phyloP scores from a whole-genome alignment of 2,329 filamentous ascomycete genomes.

The Fonsecaea nubica region DNA sequence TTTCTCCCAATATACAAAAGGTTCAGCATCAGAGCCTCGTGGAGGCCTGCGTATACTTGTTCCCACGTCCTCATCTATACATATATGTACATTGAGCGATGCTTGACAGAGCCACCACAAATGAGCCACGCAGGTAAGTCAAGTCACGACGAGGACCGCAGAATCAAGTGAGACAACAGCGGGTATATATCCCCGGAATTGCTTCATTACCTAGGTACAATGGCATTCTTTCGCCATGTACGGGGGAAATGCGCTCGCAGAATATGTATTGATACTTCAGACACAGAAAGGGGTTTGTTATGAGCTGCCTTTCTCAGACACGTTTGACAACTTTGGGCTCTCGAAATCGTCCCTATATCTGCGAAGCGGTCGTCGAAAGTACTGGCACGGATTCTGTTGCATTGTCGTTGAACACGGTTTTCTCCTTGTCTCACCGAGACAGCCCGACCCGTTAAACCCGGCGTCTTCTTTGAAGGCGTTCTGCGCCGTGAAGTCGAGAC shows the following conservation, averaged over 20 bases:
- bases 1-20: not conserved
- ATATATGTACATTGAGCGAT: not conserved
- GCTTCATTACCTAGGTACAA: too few species aligned
- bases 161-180: not conserved
- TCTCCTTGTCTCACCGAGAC: constrained; percentile 44
- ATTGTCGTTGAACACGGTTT: constrained; percentile 47
- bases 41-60: not conserved
- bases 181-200: too few species aligned
- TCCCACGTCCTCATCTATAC: not conserved
- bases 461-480: constrained; percentile 53
- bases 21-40: not conserved
- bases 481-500: constrained; percentile 35
- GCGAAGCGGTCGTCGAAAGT: constrained; percentile 54
- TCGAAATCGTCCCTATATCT: constrained; percentile 44
- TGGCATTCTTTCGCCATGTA: too few species aligned
- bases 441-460: constrained; percentile 50
- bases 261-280: too few species aligned
- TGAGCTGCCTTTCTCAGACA: too few species aligned
- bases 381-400: constrained; percentile 51
- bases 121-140: not conserved
- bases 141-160: not conserved
- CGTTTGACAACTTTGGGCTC: too few species aligned
- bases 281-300: too few species aligned
- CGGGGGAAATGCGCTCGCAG: too few species aligned
- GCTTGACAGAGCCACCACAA: not conserved